Conservation (phyloP, 202 grass and related monocot species). For the Alloteropsis angusta region DNA sequence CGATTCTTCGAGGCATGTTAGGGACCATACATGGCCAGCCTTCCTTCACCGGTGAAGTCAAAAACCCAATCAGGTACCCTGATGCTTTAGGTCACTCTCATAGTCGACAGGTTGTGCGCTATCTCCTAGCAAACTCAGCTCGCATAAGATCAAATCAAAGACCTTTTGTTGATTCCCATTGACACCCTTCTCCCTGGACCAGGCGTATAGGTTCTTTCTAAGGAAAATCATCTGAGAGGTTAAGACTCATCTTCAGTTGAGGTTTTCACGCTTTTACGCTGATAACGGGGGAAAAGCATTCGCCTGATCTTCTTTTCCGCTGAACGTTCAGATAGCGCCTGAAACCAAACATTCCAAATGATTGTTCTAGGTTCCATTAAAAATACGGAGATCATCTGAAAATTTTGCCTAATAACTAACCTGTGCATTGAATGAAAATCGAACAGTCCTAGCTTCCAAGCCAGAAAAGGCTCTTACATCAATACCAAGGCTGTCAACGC, state of each 20-base stretch:
- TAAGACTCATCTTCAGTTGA: constrained; percentile 38
- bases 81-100: constrained; percentile 21
- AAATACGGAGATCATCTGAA: neutral
- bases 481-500: constrained; percentile 76
- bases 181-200: neutral
- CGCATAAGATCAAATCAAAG: constrained; percentile 5
- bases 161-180: constrained; percentile 9
- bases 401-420: constrained; percentile 29
- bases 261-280: constrained; percentile 45
- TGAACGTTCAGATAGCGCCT: constrained; percentile 69
- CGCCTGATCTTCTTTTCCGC: constrained; percentile 88
- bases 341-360: constrained; percentile 21
- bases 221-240: constrained; percentile 10
- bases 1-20: neutral
- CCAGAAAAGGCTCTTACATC: constrained; percentile 85
- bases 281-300: constrained; percentile 67
- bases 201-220: neutral
- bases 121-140: constrained; percentile 18
- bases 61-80: constrained; percentile 3
- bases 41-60: neutral
- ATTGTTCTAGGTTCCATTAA: neutral
- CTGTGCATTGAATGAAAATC: constrained; percentile 83
- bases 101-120: constrained; percentile 28
- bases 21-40: neutral
- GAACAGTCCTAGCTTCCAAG: constrained; percentile 59